Evolutionary conservation across 805 yeast species (phyloP).

Genomic region (Saccharomycopsis sp.): DNA sequence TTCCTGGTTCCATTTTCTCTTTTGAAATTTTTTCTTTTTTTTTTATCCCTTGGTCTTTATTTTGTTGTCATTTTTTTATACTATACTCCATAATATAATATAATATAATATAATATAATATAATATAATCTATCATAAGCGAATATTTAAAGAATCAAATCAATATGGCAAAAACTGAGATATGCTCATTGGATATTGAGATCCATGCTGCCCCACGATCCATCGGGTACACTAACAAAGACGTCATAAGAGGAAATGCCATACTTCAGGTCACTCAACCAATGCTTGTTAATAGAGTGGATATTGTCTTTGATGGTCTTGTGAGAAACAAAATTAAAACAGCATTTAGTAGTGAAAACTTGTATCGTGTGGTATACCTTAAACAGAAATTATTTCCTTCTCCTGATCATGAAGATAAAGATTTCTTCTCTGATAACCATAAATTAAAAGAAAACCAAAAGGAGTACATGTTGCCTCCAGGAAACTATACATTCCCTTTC

Average conservation of each 20-base stretch:
- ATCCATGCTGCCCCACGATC: neutral
- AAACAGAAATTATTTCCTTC: constrained; percentile 4
- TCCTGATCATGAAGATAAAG: constrained; percentile 1
- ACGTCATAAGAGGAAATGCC: neutral
- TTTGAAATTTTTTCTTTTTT: too few relatives aligned
- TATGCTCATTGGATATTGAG: too few relatives aligned
- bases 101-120: too few relatives aligned
- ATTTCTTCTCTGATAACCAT: neutral
- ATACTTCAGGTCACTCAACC: neutral
- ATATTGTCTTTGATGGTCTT: constrained; percentile 2
- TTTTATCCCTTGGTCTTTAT: too few relatives aligned
- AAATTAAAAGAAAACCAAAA: neutral
- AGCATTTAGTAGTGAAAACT: neutral
- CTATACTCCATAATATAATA: too few relatives aligned
- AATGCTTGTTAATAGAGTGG: neutral
- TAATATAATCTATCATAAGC: too few relatives aligned
- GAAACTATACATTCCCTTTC: constrained; percentile 4
- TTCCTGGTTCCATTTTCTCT: too few relatives aligned
- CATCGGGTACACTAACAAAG: constrained; percentile 1
- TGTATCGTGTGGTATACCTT: constrained; percentile 1
- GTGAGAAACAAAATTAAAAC: constrained; percentile 1
- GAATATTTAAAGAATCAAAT: too few relatives aligned
- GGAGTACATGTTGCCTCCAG: neutral
- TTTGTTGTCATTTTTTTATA: too few relatives aligned
- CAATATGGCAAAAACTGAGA: too few relatives aligned